These are phyloP conservation scores for Talaromyces islandicus DNA, from an alignment of 2,329 filamentous ascomycete genomes.

Conservation along the genomic window DNA sequence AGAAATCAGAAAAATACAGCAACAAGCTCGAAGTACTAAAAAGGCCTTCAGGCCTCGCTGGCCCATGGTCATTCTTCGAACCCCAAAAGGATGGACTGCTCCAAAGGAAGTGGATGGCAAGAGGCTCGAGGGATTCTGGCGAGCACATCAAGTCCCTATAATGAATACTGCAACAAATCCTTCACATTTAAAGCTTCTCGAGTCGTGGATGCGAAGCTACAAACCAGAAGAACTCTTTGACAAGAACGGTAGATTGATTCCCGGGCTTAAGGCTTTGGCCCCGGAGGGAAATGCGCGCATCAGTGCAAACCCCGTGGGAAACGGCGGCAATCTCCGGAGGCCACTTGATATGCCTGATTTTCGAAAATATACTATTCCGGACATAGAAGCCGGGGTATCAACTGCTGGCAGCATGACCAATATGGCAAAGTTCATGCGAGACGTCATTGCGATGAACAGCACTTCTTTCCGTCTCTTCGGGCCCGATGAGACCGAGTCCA, in stretches of 20 bases:
- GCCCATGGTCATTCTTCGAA: conserved; percentile 74
- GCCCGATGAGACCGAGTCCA: conserved; percentile 75
- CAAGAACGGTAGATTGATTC: conserved; percentile 56
- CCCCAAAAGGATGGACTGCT: conserved; percentile 74
- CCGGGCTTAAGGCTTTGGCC: conserved; percentile 58
- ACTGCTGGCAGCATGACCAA: conserved; percentile 62
- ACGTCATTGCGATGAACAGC: conserved; percentile 60
- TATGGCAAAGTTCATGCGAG: conserved; percentile 61
- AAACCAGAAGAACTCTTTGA: conserved; percentile 67
- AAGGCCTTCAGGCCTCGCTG: conserved; percentile 66
- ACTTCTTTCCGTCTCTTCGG: conserved; percentile 70
- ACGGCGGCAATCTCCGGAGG: conserved; percentile 62
- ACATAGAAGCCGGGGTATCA: conserved; percentile 55
- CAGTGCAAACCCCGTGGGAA: conserved; percentile 70
- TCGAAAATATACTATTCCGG: conserved; percentile 57
- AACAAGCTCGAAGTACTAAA: conserved; percentile 63
- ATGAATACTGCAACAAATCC: conserved; percentile 62
- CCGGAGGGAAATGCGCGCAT: conserved; percentile 63
- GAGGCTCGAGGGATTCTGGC: conserved; percentile 71
- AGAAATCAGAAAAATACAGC: conserved; percentile 64
- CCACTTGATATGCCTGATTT: conserved; percentile 67
- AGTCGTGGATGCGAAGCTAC: conserved; percentile 73
- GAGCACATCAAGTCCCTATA: conserved; percentile 71
- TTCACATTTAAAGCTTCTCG: conserved; percentile 60
- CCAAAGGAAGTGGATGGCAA: conserved; percentile 66